Evolutionary conservation across 306 rosid species (phyloP).

Genomic region (Pyrus pyrifolia): DNA sequence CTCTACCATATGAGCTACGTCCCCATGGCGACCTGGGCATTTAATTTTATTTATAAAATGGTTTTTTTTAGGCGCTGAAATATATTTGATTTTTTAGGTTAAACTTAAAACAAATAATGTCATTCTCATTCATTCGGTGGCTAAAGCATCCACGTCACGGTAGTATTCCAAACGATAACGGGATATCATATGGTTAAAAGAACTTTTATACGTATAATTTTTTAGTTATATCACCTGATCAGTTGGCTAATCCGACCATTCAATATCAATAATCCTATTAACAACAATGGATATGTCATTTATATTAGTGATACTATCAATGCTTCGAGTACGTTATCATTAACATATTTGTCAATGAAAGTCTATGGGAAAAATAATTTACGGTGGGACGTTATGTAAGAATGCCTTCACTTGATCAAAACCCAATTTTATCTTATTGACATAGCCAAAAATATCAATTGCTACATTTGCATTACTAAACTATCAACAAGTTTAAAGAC

Average conservation of each 20-base stretch:
- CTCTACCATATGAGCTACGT: slow-evolving; percentile 71
- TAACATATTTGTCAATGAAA: neutral
- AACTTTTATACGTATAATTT: no score
- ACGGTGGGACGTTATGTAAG: neutral
- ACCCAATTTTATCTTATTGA: neutral
- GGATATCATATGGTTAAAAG: no score
- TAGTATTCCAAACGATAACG: no score
- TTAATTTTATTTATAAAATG: no score
- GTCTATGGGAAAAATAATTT: neutral
- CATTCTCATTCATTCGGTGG: neutral
- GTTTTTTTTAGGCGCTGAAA: no score
- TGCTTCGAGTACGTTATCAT: no score
- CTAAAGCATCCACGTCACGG: no score
- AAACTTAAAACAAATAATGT: no score
- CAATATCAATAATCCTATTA: no score
- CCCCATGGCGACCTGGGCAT: rapidly evolving
- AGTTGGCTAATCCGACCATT: no score
- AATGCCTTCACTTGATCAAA: neutral
- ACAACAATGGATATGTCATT: no score
- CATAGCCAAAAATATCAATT: neutral
- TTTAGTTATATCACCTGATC: rapidly evolving
- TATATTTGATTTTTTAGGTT: no score
- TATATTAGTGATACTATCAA: neutral
- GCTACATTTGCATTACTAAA: slow-evolving; percentile 16
- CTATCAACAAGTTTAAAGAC: slow-evolving; percentile 30